Evolutionary conservation across 106 monocot species (phyloP).

Genomic region (Phalaenopsis aphrodite): DNA sequence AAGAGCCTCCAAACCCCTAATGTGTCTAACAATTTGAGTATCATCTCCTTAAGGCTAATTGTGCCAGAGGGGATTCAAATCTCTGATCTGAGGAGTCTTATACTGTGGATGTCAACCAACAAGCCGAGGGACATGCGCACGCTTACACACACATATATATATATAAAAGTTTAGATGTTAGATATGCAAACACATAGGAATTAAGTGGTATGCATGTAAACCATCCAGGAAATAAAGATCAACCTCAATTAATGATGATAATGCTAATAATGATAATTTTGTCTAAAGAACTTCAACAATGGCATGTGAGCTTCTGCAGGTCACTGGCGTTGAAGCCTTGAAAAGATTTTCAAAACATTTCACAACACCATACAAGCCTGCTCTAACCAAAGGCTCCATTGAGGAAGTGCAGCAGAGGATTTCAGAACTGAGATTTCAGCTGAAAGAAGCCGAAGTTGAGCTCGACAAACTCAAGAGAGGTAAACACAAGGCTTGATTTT

Average conservation of each 20-base stretch:
- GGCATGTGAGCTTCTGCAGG: constrained; percentile 24
- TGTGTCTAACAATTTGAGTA: too few species aligned
- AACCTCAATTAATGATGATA: not conserved
- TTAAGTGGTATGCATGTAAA: too few species aligned
- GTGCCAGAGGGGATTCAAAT: too few species aligned
- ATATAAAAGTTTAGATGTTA: too few species aligned
- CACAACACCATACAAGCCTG: constrained; percentile 51
- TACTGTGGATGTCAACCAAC: too few species aligned
- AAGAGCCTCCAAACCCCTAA: too few species aligned
- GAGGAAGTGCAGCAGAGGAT: constrained; percentile 72
- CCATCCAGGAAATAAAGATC: not conserved
- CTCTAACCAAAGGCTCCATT: constrained; percentile 35
- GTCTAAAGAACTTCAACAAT: not conserved
- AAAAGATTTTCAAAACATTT: constrained; percentile 64
- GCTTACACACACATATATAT: too few species aligned
- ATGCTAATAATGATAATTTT: not conserved
- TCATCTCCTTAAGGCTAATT: too few species aligned
- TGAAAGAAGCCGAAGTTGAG: constrained; percentile 57
- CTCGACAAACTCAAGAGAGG: constrained; percentile 55
- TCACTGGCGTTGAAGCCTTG: constrained; percentile 72
- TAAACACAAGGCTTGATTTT: constrained; percentile 33
- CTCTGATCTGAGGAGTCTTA: too few species aligned
- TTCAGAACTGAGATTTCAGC: constrained; percentile 38
- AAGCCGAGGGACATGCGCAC: too few species aligned
- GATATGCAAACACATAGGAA: too few species aligned